Base-by-base conservation (phyloP, 176 grass and related monocot species). In the Hyparrhenia diplandra region DNA sequence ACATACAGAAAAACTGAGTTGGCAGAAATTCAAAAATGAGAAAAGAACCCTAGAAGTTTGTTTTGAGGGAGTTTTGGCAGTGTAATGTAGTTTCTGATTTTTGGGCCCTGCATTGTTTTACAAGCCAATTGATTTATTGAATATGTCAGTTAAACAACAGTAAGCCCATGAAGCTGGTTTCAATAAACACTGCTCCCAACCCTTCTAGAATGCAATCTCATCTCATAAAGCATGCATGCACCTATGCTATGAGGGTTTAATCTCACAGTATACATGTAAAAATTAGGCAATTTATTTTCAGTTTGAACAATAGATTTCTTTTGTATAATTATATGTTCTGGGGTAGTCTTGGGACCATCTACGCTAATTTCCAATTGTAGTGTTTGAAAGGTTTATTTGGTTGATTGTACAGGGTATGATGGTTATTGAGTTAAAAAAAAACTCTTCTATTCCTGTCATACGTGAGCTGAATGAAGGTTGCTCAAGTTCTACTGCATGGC, bases 391-490 rank as follows among this genome's bases (percentile, higher is more conserved):
- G 52, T 24, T 60, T 0, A 36, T 45, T 78, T 9, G 25, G 13
- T 80, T 64, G 36, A 69, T 88, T 85, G 18, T 77, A 27, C 27
- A 98, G 95, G 95, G 95, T 66, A 93, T 85, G 75, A 89, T 98
- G 92, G n/a, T 88, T 75, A 74, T 98, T 4, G 95, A 98, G 83
- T 75, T 86, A 23, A 98, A 98, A 76, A 84, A 67, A 75, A 81
- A 57, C 30, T 91, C 86, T 58, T 73, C 86, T 64, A 24, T 87
- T 73, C 92, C 90, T 87, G 74, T 93, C 64, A 76, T 84, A 34
- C 90, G 91, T 76, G 95, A 91, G 78, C 85, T 94, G 71, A 88
- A 74, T 63, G 82, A 89, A 92, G 84, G 90, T 30, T 91, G 85
- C 89, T 80, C 79, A 67, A 83, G 77, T 77, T 76, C 80, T 68